These are phyloP conservation scores for Casaregolazyma lundiana DNA, from an alignment of 1,139 yeast species.

Conservation along the genomic window DNA sequence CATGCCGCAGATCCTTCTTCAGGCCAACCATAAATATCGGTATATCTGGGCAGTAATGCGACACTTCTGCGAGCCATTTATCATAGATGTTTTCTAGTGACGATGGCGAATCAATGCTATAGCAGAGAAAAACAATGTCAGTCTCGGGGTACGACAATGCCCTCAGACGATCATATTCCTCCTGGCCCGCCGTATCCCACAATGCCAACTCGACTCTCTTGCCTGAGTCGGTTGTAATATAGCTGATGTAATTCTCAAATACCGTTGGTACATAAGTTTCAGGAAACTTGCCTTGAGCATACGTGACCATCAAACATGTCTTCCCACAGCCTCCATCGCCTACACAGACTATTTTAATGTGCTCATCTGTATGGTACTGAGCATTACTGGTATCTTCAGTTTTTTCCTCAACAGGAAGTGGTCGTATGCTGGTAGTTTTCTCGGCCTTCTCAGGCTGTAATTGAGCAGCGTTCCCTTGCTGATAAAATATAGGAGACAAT, in stretches of 20 bases:
- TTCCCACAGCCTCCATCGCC: slow-evolving; percentile 97
- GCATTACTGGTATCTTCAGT: neutral
- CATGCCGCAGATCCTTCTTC: slow-evolving; percentile 90
- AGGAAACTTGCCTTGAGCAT: slow-evolving; percentile 75
- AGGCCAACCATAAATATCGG: slow-evolving; percentile 96
- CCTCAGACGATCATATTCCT: slow-evolving; percentile 95
- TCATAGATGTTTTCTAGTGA: slow-evolving; percentile 97
- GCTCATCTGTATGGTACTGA: slow-evolving; percentile 19
- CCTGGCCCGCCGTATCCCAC: slow-evolving; percentile 98
- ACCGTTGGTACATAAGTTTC: slow-evolving; percentile 79
- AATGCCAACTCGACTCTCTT: slow-evolving; percentile 66
- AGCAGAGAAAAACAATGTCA: slow-evolving; percentile 91
- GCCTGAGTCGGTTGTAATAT: slow-evolving; percentile 51
- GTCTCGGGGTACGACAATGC: slow-evolving; percentile 96
- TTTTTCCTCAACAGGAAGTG: neutral
- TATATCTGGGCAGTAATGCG: slow-evolving; percentile 96
- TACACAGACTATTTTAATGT: slow-evolving; percentile 56
- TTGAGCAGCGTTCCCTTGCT: neutral
- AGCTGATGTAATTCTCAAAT: slow-evolving; percentile 77
- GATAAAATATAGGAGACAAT: neutral
- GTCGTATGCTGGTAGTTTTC: neutral
- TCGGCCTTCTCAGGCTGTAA: neutral
- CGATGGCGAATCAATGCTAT: slow-evolving; percentile 92
- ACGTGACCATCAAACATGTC: slow-evolving; percentile 79
- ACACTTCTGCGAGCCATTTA: slow-evolving; percentile 98